Conservation (phyloP, 306 rosid genomes). For the Comarum palustre region DNA sequence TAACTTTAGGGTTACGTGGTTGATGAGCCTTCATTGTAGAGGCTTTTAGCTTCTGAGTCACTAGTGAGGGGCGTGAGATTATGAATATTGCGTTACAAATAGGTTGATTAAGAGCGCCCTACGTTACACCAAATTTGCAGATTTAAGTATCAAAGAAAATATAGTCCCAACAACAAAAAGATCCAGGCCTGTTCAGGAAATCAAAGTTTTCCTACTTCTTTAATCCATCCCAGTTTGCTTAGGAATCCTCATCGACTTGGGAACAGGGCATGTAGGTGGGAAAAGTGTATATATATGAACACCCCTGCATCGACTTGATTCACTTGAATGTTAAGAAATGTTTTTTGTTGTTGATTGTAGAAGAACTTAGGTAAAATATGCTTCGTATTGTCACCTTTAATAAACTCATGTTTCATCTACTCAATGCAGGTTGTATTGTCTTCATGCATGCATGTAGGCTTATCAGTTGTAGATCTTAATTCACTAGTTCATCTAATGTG, state of each 20-base stretch:
- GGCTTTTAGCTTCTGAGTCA: background rate
- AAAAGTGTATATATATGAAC: background rate
- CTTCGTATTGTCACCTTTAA: too few species aligned
- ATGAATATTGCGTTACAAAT: background rate
- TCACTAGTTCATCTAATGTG: too few species aligned
- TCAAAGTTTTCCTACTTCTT: background rate
- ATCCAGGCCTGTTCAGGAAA: background rate
- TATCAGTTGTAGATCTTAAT: too few species aligned
- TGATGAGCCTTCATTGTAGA: slow-evolving; percentile 15
- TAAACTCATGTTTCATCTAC: too few species aligned
- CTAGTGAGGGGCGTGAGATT: background rate
- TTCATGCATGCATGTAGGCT: too few species aligned
- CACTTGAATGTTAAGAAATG: too few species aligned
- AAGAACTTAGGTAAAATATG: too few species aligned
- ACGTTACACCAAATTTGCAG: background rate
- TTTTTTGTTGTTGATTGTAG: too few species aligned
- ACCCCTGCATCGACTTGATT: background rate
- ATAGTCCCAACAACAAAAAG: too few species aligned
- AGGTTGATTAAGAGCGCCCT: background rate
- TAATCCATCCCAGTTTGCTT: background rate
- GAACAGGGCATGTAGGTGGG: background rate
- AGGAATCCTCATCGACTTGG: background rate
- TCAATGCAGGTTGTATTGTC: too few species aligned
- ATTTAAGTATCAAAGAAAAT: background rate
- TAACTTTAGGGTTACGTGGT: background rate